These are phyloP conservation scores for Tolypocladium album DNA, from an alignment of 2,329 filamentous ascomycete genomes.

Conservation along the genomic window DNA sequence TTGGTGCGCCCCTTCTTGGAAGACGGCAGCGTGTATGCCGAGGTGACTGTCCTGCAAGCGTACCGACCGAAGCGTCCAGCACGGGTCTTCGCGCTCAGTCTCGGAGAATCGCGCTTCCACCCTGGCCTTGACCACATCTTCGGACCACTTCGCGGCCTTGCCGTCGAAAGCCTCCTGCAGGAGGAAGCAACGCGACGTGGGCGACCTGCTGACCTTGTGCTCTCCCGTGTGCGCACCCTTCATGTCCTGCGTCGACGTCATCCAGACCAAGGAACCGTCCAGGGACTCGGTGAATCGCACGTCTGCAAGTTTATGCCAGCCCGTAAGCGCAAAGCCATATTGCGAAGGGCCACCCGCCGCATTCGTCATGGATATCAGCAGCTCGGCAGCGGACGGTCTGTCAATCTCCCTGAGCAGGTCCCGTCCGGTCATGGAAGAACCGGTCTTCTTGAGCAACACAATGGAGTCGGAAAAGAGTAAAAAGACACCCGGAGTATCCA, in stretches of 20 bases:
- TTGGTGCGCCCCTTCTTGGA: constrained; percentile 56
- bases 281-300: constrained; percentile 63
- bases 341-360: constrained; percentile 48
- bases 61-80: constrained; percentile 69
- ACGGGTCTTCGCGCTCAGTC: constrained; percentile 66
- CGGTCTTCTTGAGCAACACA: constrained; percentile 63
- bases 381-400: constrained; percentile 56
- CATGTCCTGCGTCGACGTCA: constrained; percentile 54
- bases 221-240: constrained; percentile 39
- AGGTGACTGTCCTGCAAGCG: constrained; percentile 51
- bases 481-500: constrained; percentile 56
- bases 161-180: constrained; percentile 69
- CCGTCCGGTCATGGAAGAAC: constrained; percentile 55
- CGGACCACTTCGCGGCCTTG: constrained; percentile 64
- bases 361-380: constrained; percentile 54
- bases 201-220: constrained; percentile 28
- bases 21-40: constrained; percentile 55
- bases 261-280: constrained; percentile 55
- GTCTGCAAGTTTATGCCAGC: constrained; percentile 59
- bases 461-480: constrained; percentile 78
- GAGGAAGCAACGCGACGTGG: constrained; percentile 57
- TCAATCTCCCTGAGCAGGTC: constrained; percentile 78
- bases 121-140: constrained; percentile 78
- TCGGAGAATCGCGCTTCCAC: constrained; percentile 80
- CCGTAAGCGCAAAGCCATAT: constrained; percentile 65